Evolutionary conservation across 495 filamentous ascomycete genomes (phyloP).

Genomic region (Chlorociboria aeruginascens): DNA sequence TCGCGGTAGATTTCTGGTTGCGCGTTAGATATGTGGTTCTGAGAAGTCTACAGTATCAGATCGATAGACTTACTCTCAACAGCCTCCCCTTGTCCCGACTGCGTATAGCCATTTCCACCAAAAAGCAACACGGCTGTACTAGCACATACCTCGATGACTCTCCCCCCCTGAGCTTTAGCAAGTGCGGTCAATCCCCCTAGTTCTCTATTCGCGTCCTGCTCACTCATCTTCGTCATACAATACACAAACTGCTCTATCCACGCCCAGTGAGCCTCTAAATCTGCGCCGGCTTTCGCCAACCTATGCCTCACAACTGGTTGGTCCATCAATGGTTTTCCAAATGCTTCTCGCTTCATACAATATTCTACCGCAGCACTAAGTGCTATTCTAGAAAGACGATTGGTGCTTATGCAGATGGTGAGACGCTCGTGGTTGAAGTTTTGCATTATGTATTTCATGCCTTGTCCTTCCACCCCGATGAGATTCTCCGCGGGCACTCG

Average conservation of each 20-base stretch:
- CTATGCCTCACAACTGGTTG: constrained; percentile 63
- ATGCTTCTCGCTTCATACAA: constrained; percentile 59
- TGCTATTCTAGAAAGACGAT: constrained; percentile 51
- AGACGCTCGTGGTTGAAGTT: constrained; percentile 80
- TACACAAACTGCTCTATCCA: constrained; percentile 70
- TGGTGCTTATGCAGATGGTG: constrained; percentile 48
- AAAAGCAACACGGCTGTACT: constrained; percentile 56
- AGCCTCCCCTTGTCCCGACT: constrained; percentile 55
- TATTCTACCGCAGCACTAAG: constrained; percentile 55
- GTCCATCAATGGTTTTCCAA: constrained; percentile 59
- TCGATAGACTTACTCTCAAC: constrained; percentile 41
- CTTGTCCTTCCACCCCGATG: constrained; percentile 56
- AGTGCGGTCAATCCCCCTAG: constrained; percentile 59
- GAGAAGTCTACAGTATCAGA: background rate
- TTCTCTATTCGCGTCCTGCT: constrained; percentile 49
- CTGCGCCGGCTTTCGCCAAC: constrained; percentile 55
- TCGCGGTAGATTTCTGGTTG: constrained; percentile 49
- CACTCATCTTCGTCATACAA: constrained; percentile 49
- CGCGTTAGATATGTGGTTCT: constrained; percentile 1
- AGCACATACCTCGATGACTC: constrained; percentile 59
- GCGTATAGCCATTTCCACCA: constrained; percentile 61
- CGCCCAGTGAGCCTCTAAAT: constrained; percentile 58
- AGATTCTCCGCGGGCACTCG: constrained; percentile 57
- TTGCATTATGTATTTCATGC: constrained; percentile 69
- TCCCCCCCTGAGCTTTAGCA: constrained; percentile 58